phyloP scores from a whole-genome alignment of 2,329 filamentous ascomycete genomes.

The Curvularia lunata region DNA sequence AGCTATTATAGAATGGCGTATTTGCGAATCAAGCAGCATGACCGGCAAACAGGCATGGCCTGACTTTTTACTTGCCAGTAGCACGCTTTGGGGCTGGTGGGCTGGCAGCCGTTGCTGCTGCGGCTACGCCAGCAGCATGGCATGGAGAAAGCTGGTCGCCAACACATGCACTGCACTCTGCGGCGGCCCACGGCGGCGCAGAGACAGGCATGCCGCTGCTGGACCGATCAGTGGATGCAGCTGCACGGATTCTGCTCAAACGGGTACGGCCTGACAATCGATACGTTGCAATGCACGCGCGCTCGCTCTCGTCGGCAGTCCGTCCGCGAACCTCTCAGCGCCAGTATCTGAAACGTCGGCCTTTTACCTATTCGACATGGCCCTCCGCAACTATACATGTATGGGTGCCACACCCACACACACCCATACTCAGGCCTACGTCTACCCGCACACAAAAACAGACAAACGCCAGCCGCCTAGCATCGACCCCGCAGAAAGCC shows the following conservation, averaged over 20 bases:
- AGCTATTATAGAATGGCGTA: conserved; percentile 19
- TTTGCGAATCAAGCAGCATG: conserved; percentile 19
- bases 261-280: not conserved
- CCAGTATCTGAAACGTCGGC: not conserved
- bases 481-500: not conserved
- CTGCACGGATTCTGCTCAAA: not conserved
- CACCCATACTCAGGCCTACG: not conserved
- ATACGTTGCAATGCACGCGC: not conserved
- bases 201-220: conserved; percentile 1
- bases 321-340: not conserved
- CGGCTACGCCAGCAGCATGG: conserved; percentile 9
- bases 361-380: not conserved
- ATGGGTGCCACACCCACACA: not conserved
- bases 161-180: not conserved
- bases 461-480: not conserved
- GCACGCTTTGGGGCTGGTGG: conserved; percentile 4
- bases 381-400: not conserved
- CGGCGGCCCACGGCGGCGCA: not conserved
- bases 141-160: not conserved
- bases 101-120: conserved; percentile 2
- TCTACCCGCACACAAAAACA: not conserved
- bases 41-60: conserved; percentile 8
- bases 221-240: conserved; percentile 7
- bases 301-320: not conserved
- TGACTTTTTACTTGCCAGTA: not conserved